Evolutionary conservation across 2,329 filamentous ascomycete species (phyloP).

Genomic region (Hypomyces perniciosus): DNA sequence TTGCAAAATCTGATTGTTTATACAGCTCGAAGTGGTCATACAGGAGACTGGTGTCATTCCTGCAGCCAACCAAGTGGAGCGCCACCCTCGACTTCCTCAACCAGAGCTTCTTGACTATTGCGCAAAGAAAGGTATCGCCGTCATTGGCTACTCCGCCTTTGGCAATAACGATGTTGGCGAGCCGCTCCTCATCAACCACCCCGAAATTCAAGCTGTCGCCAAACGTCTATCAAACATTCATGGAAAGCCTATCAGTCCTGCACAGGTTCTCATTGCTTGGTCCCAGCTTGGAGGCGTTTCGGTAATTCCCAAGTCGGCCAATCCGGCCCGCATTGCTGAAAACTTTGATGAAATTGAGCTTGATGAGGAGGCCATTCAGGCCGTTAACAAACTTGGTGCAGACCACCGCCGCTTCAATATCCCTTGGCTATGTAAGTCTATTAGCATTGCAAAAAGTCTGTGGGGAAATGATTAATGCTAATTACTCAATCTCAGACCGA

Average conservation of each 20-base stretch:
- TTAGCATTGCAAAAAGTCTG: no score
- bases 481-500: no score
- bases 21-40: conserved; percentile 49
- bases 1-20: conserved; percentile 31
- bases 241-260: conserved; percentile 34
- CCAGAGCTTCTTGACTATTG: conserved; percentile 54
- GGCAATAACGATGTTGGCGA: conserved; percentile 38
- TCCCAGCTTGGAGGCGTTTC: conserved; percentile 52
- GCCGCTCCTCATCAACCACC: conserved; percentile 51
- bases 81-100: conserved; percentile 56
- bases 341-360: conserved; percentile 66
- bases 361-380: conserved; percentile 50
- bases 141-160: conserved; percentile 56
- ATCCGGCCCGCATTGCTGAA: conserved; percentile 56
- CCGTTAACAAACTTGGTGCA: conserved; percentile 56
- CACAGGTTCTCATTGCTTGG: conserved; percentile 52
- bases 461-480: no score
- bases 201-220: conserved; percentile 50
- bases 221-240: conserved; percentile 33
- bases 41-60: conserved; percentile 49
- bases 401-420: conserved; percentile 40
- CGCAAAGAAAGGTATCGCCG: conserved; percentile 57
- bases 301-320: conserved; percentile 73
- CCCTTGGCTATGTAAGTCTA: conserved; percentile 16
- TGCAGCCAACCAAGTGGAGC: conserved; percentile 64